phyloP scores from a whole-genome alignment of 2,329 filamentous ascomycete genomes.

The Salinomyces thailandicus region DNA sequence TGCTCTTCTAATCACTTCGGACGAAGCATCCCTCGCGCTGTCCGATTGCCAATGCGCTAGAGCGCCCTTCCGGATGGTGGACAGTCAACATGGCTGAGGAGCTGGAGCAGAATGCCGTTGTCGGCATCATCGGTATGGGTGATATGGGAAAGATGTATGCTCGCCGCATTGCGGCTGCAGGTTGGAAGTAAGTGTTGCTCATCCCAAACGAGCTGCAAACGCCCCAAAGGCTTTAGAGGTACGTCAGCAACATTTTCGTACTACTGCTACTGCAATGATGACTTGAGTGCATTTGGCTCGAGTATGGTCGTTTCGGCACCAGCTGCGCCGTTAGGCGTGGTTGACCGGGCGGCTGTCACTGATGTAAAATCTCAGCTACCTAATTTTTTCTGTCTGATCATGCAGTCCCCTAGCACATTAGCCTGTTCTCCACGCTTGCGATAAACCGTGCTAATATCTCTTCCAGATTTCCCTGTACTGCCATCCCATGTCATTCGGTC shows the following conservation, averaged over 20 bases:
- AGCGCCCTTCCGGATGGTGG: background rate
- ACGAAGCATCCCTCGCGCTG: too few species aligned
- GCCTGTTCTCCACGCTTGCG: too few species aligned
- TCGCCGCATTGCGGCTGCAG: slow-evolving; percentile 72
- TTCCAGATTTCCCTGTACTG: too few species aligned
- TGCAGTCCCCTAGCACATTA: too few species aligned
- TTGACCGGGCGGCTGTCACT: slow-evolving; percentile 58
- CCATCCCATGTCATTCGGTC: too few species aligned
- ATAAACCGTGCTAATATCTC: too few species aligned
- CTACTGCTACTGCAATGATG: slow-evolving; percentile 60
- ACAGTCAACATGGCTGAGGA: slow-evolving; percentile 10
- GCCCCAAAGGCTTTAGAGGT: too few species aligned
- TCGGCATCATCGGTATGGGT: slow-evolving; percentile 97
- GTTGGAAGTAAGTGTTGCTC: slow-evolving; percentile 72
- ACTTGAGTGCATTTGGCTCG: slow-evolving; percentile 99
- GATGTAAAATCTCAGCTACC: slow-evolving; percentile 99
- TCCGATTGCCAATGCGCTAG: too few species aligned
- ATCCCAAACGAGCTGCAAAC: background rate
- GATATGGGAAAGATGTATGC: slow-evolving; percentile 99
- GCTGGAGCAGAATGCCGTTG: slow-evolving; percentile 57
- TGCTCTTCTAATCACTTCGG: too few species aligned
- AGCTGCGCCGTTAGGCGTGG: slow-evolving; percentile 63
- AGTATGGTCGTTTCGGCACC: slow-evolving; percentile 62
- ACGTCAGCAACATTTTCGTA: slow-evolving; percentile 1
- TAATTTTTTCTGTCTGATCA: slow-evolving; percentile 77